Evolutionary conservation across 345 rosid species (phyloP).

Genomic region (Firmiana major): DNA sequence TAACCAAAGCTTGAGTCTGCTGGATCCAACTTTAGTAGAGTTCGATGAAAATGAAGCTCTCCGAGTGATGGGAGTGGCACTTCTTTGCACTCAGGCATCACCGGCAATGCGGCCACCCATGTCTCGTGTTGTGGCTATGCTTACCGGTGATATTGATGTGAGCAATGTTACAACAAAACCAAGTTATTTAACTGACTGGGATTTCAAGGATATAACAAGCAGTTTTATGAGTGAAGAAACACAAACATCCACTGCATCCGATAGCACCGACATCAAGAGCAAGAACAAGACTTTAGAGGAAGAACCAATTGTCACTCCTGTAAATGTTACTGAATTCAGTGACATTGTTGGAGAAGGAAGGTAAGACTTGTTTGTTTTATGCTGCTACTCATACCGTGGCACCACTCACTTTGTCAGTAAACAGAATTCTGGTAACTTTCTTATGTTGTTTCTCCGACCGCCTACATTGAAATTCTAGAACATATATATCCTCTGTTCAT

Average conservation of each 20-base stretch:
- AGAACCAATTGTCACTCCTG: not conserved
- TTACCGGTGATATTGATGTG: constrained; percentile 49
- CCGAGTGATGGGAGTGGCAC: constrained; percentile 43
- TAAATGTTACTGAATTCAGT: not conserved
- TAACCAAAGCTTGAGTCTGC: constrained; percentile 29
- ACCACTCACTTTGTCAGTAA: no score
- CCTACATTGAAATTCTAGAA: no score
- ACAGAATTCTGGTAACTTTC: no score
- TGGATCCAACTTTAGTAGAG: constrained; percentile 33
- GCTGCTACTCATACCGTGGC: no score
- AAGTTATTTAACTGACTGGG: constrained; percentile 53
- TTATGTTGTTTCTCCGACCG: no score
- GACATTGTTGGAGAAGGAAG: constrained; percentile 1
- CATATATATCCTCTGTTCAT: no score
- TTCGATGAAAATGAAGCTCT: constrained; percentile 38
- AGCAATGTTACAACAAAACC: constrained; percentile 38
- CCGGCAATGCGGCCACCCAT: constrained; percentile 36
- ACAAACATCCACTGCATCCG: no score
- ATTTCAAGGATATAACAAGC: constrained; percentile 32
- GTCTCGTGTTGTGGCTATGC: constrained; percentile 47
- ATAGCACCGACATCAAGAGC: no score
- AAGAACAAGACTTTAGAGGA: not conserved
- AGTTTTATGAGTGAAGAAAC: no score
- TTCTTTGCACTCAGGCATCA: constrained; percentile 42
- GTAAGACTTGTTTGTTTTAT: no score